Percentiles rank a stretch among this genome's conserved stretches.
These are phyloP conservation scores for Boechera divaricarpa DNA, from an alignment of 345 rosid genomes.

Conservation along the genomic window DNA sequence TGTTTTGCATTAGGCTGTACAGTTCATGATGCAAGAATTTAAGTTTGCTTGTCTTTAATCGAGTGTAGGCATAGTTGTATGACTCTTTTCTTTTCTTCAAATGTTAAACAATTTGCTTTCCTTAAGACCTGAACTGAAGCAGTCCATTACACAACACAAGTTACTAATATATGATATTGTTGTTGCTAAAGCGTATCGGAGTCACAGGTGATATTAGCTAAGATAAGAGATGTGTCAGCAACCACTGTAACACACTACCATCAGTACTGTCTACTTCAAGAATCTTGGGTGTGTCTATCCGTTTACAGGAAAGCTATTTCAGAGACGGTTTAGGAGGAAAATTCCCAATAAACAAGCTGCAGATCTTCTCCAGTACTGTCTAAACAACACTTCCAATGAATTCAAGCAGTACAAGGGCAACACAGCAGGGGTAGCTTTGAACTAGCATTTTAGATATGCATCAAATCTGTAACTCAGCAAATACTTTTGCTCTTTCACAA, in stretches of 20 bases:
- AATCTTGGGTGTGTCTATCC: not conserved
- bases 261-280: conserved; percentile 17
- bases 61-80: too few species aligned
- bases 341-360: conserved; percentile 8
- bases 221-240: conserved; percentile 1
- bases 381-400: conserved; percentile 4
- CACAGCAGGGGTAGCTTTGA: not conserved
- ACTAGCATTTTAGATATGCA: conserved; percentile 2
- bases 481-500: conserved; percentile 6
- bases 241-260: not conserved
- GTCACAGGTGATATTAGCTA: not conserved
- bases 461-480: not conserved
- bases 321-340: conserved; percentile 13
- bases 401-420: not conserved
- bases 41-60: too few species aligned
- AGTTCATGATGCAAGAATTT: too few species aligned
- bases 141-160: not conserved
- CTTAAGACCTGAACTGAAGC: not conserved
- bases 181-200: not conserved
- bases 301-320: not conserved
- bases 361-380: conserved; percentile 12
- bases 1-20: too few species aligned
- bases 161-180: not conserved
- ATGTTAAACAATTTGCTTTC: not conserved
- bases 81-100: too few species aligned